Percentiles rank a stretch among this genome's conserved stretches.
phyloP scores from a whole-genome alignment of 2,329 filamentous ascomycete species.

The Cadophora gregata region DNA sequence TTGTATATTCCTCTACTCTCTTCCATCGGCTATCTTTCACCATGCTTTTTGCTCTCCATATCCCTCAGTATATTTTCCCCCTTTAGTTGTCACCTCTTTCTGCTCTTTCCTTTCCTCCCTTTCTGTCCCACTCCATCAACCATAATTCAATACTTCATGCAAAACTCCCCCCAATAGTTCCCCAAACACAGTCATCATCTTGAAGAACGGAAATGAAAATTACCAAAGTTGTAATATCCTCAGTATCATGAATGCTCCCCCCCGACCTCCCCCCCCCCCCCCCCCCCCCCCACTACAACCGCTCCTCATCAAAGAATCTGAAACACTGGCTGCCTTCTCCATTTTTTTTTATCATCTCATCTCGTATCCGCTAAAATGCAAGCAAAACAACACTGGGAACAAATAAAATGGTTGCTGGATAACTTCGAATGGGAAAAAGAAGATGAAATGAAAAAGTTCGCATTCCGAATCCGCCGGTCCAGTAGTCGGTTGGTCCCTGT shows the following conservation, averaged over 20 bases:
- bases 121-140: neutral
- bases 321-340: neutral
- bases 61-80: neutral
- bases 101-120: neutral
- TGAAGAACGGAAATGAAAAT: neutral
- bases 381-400: neutral
- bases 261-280: too few species aligned
- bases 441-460: neutral
- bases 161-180: slow-evolving; percentile 3
- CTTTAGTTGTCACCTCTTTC: neutral
- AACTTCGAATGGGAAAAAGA: neutral
- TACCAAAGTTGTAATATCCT: neutral
- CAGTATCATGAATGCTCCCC: neutral
- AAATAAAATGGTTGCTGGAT: slow-evolving; percentile 7
- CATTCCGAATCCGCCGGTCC: neutral
- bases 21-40: neutral
- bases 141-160: neutral
- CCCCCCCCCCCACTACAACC: neutral
- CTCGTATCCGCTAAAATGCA: slow-evolving; percentile 12
- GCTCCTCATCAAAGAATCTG: neutral
- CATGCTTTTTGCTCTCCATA: neutral
- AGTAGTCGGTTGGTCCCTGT: neutral
- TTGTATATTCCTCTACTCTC: slow-evolving; percentile 9
- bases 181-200: slow-evolving; percentile 1
- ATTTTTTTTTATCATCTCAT: slow-evolving; percentile 3